Evolutionary conservation across 306 rosid species (phyloP), one percentile per base, ranked within the genome.

Genomic region (Trichosanthes truncata): DNA sequence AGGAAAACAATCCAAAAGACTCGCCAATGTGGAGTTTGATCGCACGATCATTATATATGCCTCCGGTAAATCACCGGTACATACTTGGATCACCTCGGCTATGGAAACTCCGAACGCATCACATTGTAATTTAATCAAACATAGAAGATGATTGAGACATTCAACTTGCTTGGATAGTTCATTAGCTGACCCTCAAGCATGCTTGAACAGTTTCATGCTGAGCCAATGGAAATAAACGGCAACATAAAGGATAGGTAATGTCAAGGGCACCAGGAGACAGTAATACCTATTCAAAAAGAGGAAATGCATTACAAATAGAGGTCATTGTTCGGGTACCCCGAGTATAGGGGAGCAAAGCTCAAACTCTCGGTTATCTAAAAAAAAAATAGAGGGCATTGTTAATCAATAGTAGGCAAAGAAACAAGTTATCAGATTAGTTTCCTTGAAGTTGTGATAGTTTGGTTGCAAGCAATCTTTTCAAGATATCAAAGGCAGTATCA

Each of bases 221-320:
- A 94, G 96, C 98, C 98, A 90, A 80, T 89, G 96, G 67, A 89
- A 90, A 82, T 92, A 94, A 23, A 89, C 92, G 74, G 94, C 86
- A 55, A 90, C 92, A 78, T 92, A 72, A 35, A 92, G 87, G 36
- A 90, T 89, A 40, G 97, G 97, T 11, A 92, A 86, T 53, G 91
- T 94, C 91, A 92, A 83, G 20, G 98, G 98, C 89, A 90, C 89
- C 73, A 94, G 84, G 87, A 94, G 88, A 92, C 95, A 92, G 71
- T 92, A 88, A 74, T 94, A 89, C 93, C 98, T 90, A 67, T 25
- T 13, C 60, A 10, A 26, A 18, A 60, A 80, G 48, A 63, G 43
- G 29, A 77, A 82, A 43, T 4, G 33, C 56, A 81, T 79, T 35
- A 29, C 52, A 26, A n/a, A 3, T 5, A 20, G 36, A 9, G 8